Conservation (phyloP, 371 early-diverging fungal species). For the Zopfochytrium polystomum region DNA sequence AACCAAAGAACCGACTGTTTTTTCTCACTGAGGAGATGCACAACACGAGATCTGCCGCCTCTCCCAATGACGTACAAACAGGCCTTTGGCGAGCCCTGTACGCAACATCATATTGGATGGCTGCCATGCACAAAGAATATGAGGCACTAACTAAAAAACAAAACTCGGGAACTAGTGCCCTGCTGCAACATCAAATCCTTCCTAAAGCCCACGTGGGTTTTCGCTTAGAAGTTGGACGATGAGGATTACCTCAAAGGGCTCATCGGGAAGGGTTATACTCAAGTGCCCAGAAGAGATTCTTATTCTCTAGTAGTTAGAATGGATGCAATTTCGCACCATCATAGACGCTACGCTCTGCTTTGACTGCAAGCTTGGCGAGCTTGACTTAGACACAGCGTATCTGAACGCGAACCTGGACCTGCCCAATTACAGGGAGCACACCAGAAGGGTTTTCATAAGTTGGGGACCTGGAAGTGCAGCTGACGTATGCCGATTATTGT, state of each 20-base stretch:
- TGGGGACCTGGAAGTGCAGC: slow-evolving; percentile 2
- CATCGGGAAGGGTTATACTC: not conserved
- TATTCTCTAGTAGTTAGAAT: not conserved
- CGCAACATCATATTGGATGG: not conserved
- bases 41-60: not conserved
- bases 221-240: not conserved
- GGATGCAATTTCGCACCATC: not conserved
- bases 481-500: not conserved
- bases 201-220: not conserved
- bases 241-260: not conserved
- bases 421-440: not conserved
- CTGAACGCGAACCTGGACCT: not conserved
- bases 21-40: not conserved
- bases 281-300: not conserved
- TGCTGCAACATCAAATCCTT: not conserved
- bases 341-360: not conserved
- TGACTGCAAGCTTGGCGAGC: not conserved
- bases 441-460: not conserved
- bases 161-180: not conserved
- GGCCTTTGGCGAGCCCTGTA: not conserved
- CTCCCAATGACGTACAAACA: not conserved
- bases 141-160: not conserved
- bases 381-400: not conserved
- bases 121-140: not conserved
- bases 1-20: not conserved